A percentile compares a stretch with the other conserved stretches of the same genome.
Evolutionary conservation across 768 basidiomycete genomes (phyloP).

Genomic region (Lentinula guzmanii): DNA sequence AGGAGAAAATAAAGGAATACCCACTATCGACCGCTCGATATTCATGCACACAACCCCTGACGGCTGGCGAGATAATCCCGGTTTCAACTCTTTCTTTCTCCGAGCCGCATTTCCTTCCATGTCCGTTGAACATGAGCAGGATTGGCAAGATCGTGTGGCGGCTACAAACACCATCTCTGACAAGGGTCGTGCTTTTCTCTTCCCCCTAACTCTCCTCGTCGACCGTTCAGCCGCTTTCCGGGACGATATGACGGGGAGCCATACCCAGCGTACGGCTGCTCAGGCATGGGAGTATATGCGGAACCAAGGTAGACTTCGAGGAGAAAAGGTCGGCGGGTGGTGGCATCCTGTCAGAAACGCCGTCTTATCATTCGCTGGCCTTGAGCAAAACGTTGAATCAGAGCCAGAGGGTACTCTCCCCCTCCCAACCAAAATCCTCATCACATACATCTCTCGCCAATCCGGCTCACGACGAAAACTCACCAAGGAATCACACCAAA

Average conservation of each 20-base stretch:
- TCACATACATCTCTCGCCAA: constrained; percentile 74
- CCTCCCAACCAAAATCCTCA: constrained; percentile 46
- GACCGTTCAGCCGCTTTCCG: constrained; percentile 77
- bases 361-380: constrained; percentile 65
- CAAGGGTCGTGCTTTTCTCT: constrained; percentile 54
- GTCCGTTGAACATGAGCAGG: constrained; percentile 59
- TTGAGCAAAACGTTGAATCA: constrained; percentile 12
- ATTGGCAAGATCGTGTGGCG: constrained; percentile 63
- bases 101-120: constrained; percentile 68
- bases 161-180: constrained; percentile 8
- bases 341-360: constrained; percentile 71
- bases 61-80: constrained; percentile 72
- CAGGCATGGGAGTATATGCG: constrained; percentile 57
- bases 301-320: constrained; percentile 22
- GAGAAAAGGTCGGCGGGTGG: constrained; percentile 50
- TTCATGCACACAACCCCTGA: constrained; percentile 55
- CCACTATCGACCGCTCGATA: constrained; percentile 61
- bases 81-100: constrained; percentile 74
- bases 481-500: constrained; percentile 47
- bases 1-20: constrained; percentile 30
- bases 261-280: constrained; percentile 67
- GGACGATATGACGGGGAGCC: constrained; percentile 53
- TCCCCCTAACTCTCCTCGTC: constrained; percentile 61
- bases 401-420: constrained; percentile 14
- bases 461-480: constrained; percentile 44